Conservation (phyloP, 2,329 filamentous ascomycete genomes). For the Paradendryphiella salina region DNA sequence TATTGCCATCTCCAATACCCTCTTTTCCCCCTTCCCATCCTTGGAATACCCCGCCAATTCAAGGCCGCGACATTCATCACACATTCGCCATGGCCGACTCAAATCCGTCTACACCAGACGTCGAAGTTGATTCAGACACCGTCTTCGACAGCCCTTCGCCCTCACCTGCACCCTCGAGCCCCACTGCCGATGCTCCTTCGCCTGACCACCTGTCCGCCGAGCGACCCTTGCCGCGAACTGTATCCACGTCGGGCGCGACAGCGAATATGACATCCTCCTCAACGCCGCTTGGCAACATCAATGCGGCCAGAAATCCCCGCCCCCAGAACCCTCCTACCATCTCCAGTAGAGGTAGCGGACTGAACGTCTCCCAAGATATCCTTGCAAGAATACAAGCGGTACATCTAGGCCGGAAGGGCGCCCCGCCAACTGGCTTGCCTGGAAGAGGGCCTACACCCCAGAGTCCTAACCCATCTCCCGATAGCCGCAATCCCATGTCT, state of each 20-base stretch:
- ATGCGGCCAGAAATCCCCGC: constrained; percentile 63
- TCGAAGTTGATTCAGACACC: constrained; percentile 38
- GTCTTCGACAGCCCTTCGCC: constrained; percentile 41
- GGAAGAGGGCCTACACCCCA: constrained; percentile 32
- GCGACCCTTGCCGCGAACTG: constrained; percentile 61
- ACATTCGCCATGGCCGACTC: constrained; percentile 34
- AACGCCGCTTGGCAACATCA: constrained; percentile 78
- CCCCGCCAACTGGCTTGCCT: constrained; percentile 47
- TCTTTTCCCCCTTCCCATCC: constrained; percentile 4
- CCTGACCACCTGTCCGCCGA: constrained; percentile 33
- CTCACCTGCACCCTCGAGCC: constrained; percentile 30
- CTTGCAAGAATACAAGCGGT: constrained; percentile 72
- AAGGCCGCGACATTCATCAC: constrained; percentile 10
- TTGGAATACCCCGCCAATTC: constrained; percentile 24
- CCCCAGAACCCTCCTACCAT: constrained; percentile 47
- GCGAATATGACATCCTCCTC: constrained; percentile 75
- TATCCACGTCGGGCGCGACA: constrained; percentile 57
- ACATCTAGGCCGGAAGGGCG: constrained; percentile 65
- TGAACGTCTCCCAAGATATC: constrained; percentile 63
- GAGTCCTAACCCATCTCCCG: constrained; percentile 30
- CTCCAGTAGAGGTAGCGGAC: constrained; percentile 54
- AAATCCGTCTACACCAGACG: constrained; percentile 36
- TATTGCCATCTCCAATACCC: constrained; percentile 13
- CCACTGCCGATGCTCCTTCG: constrained; percentile 21
- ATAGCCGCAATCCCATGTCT: constrained; percentile 28